A percentile compares a stretch with the other conserved stretches of the same genome.
phyloP scores from a whole-genome alignment of 2,329 filamentous ascomycete genomes.

The Venturia nashicola region DNA sequence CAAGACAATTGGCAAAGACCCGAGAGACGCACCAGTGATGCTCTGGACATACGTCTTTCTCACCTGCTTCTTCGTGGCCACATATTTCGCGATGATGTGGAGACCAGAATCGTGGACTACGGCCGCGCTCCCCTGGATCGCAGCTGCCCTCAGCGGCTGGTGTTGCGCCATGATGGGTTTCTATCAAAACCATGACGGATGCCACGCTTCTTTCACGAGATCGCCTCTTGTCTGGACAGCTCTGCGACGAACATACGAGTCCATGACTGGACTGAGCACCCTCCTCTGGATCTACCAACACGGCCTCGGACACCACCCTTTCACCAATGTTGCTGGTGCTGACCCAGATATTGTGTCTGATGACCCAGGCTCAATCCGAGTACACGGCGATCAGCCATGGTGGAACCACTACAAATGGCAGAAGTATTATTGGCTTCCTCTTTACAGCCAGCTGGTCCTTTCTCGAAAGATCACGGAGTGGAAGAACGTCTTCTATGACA shows the following conservation, averaged over 20 bases:
- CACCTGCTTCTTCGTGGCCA: slow-evolving; percentile 3
- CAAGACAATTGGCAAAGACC: slow-evolving; percentile 5
- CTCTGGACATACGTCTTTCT: background rate
- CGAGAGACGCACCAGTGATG: slow-evolving; percentile 5
- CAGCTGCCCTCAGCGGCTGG: slow-evolving; percentile 4
- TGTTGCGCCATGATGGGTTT: slow-evolving; percentile 8
- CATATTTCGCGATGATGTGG: slow-evolving; percentile 3
- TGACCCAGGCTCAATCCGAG: slow-evolving; percentile 4
- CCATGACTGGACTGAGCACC: slow-evolving; percentile 7
- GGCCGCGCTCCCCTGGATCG: slow-evolving; percentile 3
- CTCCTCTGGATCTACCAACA: slow-evolving; percentile 9
- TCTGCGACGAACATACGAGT: slow-evolving; percentile 5
- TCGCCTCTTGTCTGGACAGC: background rate
- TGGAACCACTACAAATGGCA: slow-evolving; percentile 7
- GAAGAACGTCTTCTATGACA: slow-evolving; percentile 7
- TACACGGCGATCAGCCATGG: slow-evolving; percentile 8
- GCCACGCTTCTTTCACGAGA: slow-evolving; percentile 1
- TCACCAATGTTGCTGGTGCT: slow-evolving; percentile 6
- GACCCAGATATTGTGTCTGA: slow-evolving; percentile 9
- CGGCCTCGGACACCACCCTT: slow-evolving; percentile 7
- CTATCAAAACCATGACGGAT: slow-evolving; percentile 5
- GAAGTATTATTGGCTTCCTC: slow-evolving; percentile 9
- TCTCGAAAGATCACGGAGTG: slow-evolving; percentile 7
- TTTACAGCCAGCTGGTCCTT: slow-evolving; percentile 8
- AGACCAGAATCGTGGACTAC: background rate